A percentile compares a stretch with the other conserved stretches of the same genome.
Conservation (phyloP, 768 basidiomycete species). For the Pleurotus salmoneostramineus region DNA sequence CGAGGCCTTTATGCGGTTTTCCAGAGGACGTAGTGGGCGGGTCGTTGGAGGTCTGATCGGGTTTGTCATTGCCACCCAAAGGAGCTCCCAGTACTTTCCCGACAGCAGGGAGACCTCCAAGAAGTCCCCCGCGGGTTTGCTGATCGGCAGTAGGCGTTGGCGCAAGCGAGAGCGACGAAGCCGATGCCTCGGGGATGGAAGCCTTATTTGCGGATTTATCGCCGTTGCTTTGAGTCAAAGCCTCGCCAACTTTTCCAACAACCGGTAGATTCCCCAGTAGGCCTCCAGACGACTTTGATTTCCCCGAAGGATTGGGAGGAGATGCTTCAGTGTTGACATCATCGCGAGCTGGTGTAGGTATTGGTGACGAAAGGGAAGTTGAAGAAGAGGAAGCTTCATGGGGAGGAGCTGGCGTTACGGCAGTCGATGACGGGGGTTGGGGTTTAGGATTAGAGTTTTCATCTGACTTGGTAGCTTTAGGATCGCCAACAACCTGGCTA, state of each 20-base stretch:
- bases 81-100: neutral
- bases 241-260: neutral
- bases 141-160: neutral
- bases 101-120: neutral
- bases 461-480: constrained; percentile 14
- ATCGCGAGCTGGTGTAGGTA: neutral
- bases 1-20: neutral
- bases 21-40: neutral
- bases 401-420: too few species aligned
- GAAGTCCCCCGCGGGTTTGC: neutral
- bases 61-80: neutral
- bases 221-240: neutral
- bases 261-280: neutral
- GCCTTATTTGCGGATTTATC: neutral
- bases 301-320: neutral
- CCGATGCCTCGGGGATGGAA: too few species aligned
- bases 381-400: too few species aligned
- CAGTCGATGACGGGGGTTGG: neutral
- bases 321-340: neutral
- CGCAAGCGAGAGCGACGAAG: too few species aligned
- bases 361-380: neutral
- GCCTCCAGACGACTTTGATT: neutral
- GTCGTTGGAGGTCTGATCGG: neutral
- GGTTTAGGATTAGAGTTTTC: neutral
- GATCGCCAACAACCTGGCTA: constrained; percentile 19